A percentile compares a stretch with the other conserved stretches of the same genome.
phyloP scores from a whole-genome alignment of 805 yeast species.

The Saccharomycopsis vini region DNA sequence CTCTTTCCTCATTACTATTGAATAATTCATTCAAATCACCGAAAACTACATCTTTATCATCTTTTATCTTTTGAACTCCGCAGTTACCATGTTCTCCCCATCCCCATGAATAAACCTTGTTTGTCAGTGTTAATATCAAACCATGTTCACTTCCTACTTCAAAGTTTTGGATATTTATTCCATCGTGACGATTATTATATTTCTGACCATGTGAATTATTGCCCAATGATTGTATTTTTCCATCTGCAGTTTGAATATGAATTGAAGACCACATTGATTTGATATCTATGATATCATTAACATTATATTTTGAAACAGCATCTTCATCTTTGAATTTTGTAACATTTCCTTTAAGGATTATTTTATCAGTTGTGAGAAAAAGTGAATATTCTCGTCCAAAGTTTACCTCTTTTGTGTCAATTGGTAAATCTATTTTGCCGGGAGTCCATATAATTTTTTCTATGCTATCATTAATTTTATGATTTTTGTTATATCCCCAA shows the following conservation, averaged over 20 bases:
- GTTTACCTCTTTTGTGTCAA: not conserved
- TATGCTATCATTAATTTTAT: constrained; percentile 34
- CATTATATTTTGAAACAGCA: not conserved
- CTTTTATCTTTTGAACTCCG: constrained; percentile 32
- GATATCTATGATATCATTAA: constrained; percentile 21
- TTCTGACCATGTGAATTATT: constrained; percentile 72
- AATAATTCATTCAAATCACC: not conserved
- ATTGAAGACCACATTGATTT: constrained; percentile 71
- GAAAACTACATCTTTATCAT: not conserved
- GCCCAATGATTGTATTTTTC: constrained; percentile 46
- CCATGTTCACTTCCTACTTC: constrained; percentile 88
- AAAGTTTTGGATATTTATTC: constrained; percentile 21
- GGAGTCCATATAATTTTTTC: constrained; percentile 14
- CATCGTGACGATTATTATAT: constrained; percentile 22
- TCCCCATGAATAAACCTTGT: constrained; percentile 70
- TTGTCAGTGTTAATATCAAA: constrained; percentile 27
- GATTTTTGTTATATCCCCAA: constrained; percentile 63
- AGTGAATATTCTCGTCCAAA: constrained; percentile 11
- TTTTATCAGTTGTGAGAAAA: not conserved
- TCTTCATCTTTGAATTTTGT: not conserved
- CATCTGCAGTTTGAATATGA: constrained; percentile 6
- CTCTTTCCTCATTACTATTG: constrained; percentile 9
- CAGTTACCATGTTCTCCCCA: constrained; percentile 99
- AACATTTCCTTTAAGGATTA: not conserved
- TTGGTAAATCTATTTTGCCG: constrained; percentile 1